Evolutionary conservation across 192 early-diverging fungal species (phyloP).

Genomic region (Umbelopsis sp.): DNA sequence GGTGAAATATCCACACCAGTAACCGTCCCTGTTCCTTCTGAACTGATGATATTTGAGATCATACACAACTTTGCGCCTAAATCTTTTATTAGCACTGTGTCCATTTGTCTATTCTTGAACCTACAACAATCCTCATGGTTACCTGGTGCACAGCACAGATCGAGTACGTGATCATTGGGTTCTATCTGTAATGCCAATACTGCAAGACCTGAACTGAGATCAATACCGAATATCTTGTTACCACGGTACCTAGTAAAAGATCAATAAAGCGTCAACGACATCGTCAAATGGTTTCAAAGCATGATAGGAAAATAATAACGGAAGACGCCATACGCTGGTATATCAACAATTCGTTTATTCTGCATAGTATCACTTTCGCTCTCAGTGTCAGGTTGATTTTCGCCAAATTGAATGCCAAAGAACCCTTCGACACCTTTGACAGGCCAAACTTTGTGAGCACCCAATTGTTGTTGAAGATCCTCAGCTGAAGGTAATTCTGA

Average conservation of each 20-base stretch:
- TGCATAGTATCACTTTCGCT: slow-evolving; percentile 39
- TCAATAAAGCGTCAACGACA: neutral
- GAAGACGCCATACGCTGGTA: neutral
- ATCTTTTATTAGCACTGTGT: neutral
- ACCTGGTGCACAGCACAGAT: slow-evolving; percentile 60
- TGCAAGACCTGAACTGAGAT: slow-evolving; percentile 85
- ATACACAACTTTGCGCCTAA: slow-evolving; percentile 83
- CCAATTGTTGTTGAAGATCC: slow-evolving; percentile 48
- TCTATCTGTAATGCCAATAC: slow-evolving; percentile 74
- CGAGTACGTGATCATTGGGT: slow-evolving; percentile 84
- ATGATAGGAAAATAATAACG: slow-evolving; percentile 39
- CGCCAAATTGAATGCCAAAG: slow-evolving; percentile 45
- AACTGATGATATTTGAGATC: slow-evolving; percentile 68
- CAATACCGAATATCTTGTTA: slow-evolving; percentile 55
- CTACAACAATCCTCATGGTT: neutral
- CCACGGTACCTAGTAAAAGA: slow-evolving; percentile 29
- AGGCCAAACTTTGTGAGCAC: slow-evolving; percentile 44
- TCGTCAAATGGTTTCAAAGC: slow-evolving; percentile 70
- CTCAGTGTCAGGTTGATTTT: slow-evolving; percentile 42
- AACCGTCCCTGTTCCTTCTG: slow-evolving; percentile 74
- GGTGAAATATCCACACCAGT: slow-evolving; percentile 89
- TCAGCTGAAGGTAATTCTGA: slow-evolving; percentile 39
- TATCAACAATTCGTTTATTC: slow-evolving; percentile 8
- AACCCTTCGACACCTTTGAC: slow-evolving; percentile 62
- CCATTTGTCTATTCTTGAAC: too few species aligned